phyloP scores from a whole-genome alignment of 495 filamentous ascomycete species.

The Penicillium turbatum region DNA sequence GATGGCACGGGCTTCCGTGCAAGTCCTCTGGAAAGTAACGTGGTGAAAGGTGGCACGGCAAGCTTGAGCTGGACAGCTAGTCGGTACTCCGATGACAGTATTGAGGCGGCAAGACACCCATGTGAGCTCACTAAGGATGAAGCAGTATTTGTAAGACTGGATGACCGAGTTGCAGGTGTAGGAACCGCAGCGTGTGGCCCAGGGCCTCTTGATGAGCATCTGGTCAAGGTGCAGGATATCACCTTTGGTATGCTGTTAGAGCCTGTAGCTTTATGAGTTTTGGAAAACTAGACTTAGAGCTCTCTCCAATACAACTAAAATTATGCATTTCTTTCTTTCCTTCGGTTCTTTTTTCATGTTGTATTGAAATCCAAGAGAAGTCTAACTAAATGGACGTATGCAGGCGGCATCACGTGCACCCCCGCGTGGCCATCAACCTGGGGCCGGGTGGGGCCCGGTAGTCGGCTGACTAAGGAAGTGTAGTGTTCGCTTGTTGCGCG shows the following conservation, averaged over 20 bases:
- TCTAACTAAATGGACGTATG: too few relatives aligned
- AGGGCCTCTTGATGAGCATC: slow-evolving; percentile 49
- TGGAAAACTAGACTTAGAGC: too few relatives aligned
- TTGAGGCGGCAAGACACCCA: slow-evolving; percentile 57
- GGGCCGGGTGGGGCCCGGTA: too few relatives aligned
- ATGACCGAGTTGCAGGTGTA: slow-evolving; percentile 53
- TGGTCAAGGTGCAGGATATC: slow-evolving; percentile 20
- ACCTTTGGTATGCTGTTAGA: background rate
- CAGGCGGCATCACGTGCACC: too few relatives aligned
- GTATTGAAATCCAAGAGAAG: too few relatives aligned
- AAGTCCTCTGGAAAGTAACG: slow-evolving; percentile 4
- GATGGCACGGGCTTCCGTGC: slow-evolving; percentile 36
- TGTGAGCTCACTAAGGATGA: slow-evolving; percentile 54
- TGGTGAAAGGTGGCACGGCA: background rate
- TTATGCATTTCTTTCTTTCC: background rate
- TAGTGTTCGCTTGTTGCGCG: too few relatives aligned
- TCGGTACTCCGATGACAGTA: slow-evolving; percentile 47
- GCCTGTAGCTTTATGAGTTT: background rate
- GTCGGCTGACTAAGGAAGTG: too few relatives aligned
- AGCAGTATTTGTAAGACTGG: slow-evolving; percentile 53
- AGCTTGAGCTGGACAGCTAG: slow-evolving; percentile 48
- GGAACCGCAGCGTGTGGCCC: slow-evolving; percentile 62
- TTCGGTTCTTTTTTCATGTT: background rate
- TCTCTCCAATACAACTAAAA: too few relatives aligned
- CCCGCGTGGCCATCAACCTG: too few relatives aligned